Percentiles rank a stretch among this genome's conserved stretches.
phyloP scores from a whole-genome alignment of 2,329 filamentous ascomycete genomes.

The Claviceps sp. region DNA sequence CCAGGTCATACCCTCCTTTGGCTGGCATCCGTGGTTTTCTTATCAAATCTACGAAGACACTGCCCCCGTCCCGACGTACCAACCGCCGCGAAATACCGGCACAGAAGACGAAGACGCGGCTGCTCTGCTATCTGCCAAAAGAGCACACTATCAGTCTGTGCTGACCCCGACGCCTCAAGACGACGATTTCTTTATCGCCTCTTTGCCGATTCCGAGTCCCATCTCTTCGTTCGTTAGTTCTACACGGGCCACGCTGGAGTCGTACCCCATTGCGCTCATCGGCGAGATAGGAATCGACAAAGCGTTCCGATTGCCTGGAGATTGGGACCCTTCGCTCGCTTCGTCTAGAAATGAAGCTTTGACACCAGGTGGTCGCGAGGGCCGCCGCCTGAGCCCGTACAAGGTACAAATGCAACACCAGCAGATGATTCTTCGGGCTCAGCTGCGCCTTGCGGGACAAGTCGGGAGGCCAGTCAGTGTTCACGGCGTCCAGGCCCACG shows the following conservation, averaged over 20 bases:
- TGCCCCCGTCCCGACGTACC: slow-evolving; percentile 23
- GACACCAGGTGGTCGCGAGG: slow-evolving; percentile 59
- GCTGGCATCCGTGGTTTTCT: slow-evolving; percentile 82
- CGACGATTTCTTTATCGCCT: slow-evolving; percentile 31
- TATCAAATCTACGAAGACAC: slow-evolving; percentile 58
- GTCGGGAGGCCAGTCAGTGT: slow-evolving; percentile 51
- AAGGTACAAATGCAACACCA: slow-evolving; percentile 59
- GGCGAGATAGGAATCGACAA: slow-evolving; percentile 72
- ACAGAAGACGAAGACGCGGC: slow-evolving; percentile 9
- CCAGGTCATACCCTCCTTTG: slow-evolving; percentile 54
- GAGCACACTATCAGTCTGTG: slow-evolving; percentile 52
- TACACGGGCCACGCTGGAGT: slow-evolving; percentile 39
- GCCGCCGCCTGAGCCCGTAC: slow-evolving; percentile 52
- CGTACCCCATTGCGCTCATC: slow-evolving; percentile 51
- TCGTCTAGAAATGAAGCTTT: slow-evolving; percentile 22
- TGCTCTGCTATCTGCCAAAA: slow-evolving; percentile 24
- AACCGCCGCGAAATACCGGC: slow-evolving; percentile 9
- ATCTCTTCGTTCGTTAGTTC: slow-evolving; percentile 44
- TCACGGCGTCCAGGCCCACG: slow-evolving; percentile 66
- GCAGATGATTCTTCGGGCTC: slow-evolving; percentile 47
- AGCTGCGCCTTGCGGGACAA: slow-evolving; percentile 59
- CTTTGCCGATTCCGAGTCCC: slow-evolving; percentile 45
- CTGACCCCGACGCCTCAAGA: slow-evolving; percentile 40
- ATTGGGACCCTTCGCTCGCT: slow-evolving; percentile 29
- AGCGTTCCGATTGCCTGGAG: slow-evolving; percentile 57